A percentile compares a stretch with the other conserved stretches of the same genome.
Evolutionary conservation across 768 basidiomycete species (phyloP).

Genomic region (Mycena pura): DNA sequence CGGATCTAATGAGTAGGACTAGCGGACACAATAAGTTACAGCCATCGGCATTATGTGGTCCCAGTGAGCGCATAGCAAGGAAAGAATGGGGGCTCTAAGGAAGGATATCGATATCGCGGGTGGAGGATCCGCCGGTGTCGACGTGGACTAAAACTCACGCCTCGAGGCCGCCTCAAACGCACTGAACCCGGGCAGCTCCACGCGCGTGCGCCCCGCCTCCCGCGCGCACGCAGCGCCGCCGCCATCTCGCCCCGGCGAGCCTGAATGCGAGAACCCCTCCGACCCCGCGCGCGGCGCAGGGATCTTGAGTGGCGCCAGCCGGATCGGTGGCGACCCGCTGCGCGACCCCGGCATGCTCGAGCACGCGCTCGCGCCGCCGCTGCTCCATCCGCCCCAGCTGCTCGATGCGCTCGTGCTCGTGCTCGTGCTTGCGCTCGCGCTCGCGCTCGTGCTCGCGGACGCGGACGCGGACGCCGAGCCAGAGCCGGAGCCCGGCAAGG

Average conservation of each 20-base stretch:
- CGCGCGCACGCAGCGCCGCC: no score
- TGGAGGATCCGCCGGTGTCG: no score
- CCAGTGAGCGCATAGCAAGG: no score
- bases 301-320: slow-evolving; percentile 67
- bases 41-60: no score
- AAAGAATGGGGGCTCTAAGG: no score
- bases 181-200: slow-evolving; percentile 69
- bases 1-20: no score
- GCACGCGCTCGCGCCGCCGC: background rate
- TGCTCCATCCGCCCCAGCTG: slow-evolving; percentile 18
- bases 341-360: slow-evolving; percentile 60
- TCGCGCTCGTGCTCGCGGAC: background rate
- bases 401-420: background rate
- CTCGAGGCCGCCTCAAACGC: slow-evolving; percentile 64
- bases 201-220: no score
- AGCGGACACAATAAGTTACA: no score
- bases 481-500: slow-evolving; percentile 24
- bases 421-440: background rate
- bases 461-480: slow-evolving; percentile 36
- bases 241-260: no score
- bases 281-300: no score
- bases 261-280: no score
- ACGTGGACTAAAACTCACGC: slow-evolving; percentile 3
- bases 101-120: no score
- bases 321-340: slow-evolving; percentile 74